A percentile compares a stretch with the other conserved stretches of the same genome.
Evolutionary conservation across 192 early-diverging fungal species (phyloP).

Genomic region (Phycomyces nitens): DNA sequence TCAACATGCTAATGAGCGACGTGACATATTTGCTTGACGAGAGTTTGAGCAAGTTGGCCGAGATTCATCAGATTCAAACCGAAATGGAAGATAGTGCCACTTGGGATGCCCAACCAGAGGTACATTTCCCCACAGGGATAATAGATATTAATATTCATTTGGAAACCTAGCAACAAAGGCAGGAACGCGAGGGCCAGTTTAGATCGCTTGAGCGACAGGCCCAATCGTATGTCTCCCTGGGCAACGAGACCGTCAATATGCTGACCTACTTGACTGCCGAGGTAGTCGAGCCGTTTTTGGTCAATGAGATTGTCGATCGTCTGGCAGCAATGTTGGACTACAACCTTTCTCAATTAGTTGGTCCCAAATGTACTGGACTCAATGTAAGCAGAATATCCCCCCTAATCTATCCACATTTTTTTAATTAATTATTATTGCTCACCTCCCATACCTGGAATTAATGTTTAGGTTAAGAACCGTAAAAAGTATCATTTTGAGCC

Average conservation of each 20-base stretch:
- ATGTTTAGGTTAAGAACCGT: slow-evolving; percentile 64
- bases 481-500: slow-evolving; percentile 91
- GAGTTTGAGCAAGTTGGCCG: slow-evolving; percentile 76
- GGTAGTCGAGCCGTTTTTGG: slow-evolving; percentile 83
- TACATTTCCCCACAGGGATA: slow-evolving; percentile 19
- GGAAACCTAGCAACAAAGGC: slow-evolving; percentile 42
- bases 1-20: slow-evolving; percentile 92
- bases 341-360: slow-evolving; percentile 85
- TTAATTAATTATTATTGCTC: neutral
- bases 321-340: slow-evolving; percentile 98
- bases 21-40: slow-evolving; percentile 94
- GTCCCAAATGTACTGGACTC: slow-evolving; percentile 86
- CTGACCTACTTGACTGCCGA: slow-evolving; percentile 77
- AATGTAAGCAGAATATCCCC: slow-evolving; percentile 60
- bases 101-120: slow-evolving; percentile 49
- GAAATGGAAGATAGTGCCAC: slow-evolving; percentile 63
- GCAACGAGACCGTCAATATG: slow-evolving; percentile 94
- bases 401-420: neutral
- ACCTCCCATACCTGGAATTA: neutral
- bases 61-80: slow-evolving; percentile 79
- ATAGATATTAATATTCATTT: neutral
- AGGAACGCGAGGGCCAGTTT: slow-evolving; percentile 61
- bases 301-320: slow-evolving; percentile 83
- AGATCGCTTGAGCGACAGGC: slow-evolving; percentile 79
- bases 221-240: slow-evolving; percentile 78